These are phyloP conservation scores for Debaryomyces tyrocola DNA, from an alignment of 805 yeast species.

Conservation along the genomic window DNA sequence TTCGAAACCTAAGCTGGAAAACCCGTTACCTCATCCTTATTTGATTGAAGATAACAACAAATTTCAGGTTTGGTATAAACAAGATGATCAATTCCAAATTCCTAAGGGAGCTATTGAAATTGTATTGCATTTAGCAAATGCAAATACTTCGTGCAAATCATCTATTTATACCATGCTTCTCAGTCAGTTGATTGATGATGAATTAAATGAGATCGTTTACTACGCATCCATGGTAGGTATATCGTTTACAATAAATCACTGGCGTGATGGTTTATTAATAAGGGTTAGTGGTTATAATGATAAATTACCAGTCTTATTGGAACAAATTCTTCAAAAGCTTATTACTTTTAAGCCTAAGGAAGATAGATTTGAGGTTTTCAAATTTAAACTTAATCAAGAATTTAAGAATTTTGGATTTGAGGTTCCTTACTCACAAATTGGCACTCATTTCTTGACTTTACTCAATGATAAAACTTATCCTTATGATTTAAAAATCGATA, in stretches of 20 bases:
- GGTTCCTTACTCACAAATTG: slow-evolving; percentile 78
- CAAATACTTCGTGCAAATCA: slow-evolving; percentile 57
- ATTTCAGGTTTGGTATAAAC: slow-evolving; percentile 79
- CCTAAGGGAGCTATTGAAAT: slow-evolving; percentile 80
- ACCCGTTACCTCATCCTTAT: slow-evolving; percentile 55
- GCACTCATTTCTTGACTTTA: slow-evolving; percentile 58
- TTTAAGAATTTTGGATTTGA: slow-evolving; percentile 68
- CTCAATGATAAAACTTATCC: slow-evolving; percentile 74
- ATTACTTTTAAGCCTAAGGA: slow-evolving; percentile 48
- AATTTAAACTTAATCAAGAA: slow-evolving; percentile 61
- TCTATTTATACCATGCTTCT: slow-evolving; percentile 60
- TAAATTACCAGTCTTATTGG: slow-evolving; percentile 64
- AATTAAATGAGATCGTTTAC: slow-evolving; percentile 72
- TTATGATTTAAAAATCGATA: slow-evolving; percentile 57
- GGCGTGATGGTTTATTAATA: slow-evolving; percentile 70
- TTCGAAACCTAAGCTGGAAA: slow-evolving; percentile 33
- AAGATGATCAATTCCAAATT: slow-evolving; percentile 83
- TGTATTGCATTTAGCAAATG: slow-evolving; percentile 63
- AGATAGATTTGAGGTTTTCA: slow-evolving; percentile 65
- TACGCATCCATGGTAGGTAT: slow-evolving; percentile 85
- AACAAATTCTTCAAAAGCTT: slow-evolving; percentile 57
- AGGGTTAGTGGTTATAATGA: slow-evolving; percentile 81
- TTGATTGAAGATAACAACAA: slow-evolving; percentile 53
- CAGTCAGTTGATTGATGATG: slow-evolving; percentile 73
- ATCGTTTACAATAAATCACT: slow-evolving; percentile 52